These are phyloP conservation scores for Lasiosphaeria miniovina DNA, from an alignment of 495 filamentous ascomycete genomes.

Conservation along the genomic window DNA sequence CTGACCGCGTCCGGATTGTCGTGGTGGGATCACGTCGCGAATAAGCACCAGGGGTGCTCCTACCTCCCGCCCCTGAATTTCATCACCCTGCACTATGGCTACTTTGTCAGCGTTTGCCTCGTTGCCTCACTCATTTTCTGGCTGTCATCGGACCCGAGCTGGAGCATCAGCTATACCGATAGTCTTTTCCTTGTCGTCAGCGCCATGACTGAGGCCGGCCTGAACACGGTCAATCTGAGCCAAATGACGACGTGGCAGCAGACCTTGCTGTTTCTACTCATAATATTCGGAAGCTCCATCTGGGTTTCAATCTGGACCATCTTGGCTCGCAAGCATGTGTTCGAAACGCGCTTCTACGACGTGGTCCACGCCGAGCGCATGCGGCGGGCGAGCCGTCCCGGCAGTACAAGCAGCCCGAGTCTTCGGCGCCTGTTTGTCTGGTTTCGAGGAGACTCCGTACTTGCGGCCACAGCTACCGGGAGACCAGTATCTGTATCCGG, in stretches of 20 bases:
- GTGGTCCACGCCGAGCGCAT: slow-evolving; percentile 52
- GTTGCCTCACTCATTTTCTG: slow-evolving; percentile 70
- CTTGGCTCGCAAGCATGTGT: slow-evolving; percentile 63
- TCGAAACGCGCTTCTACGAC: slow-evolving; percentile 62
- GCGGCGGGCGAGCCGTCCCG: slow-evolving; percentile 16
- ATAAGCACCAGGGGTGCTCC: slow-evolving; percentile 17
- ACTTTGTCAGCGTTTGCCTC: slow-evolving; percentile 69
- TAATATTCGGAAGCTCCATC: slow-evolving; percentile 69
- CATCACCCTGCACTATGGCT: slow-evolving; percentile 68
- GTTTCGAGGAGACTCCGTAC: slow-evolving; percentile 1
- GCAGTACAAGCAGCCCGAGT: slow-evolving; percentile 10
- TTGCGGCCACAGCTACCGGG: no score
- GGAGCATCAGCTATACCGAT: slow-evolving; percentile 69
- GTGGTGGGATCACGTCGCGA: slow-evolving; percentile 15
- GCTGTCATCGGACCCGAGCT: slow-evolving; percentile 55
- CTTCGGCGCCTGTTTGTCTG: slow-evolving; percentile 16
- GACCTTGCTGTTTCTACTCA: slow-evolving; percentile 65
- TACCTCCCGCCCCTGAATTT: slow-evolving; percentile 65
- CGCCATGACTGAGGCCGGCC: slow-evolving; percentile 76
- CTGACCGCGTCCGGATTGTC: slow-evolving; percentile 11
- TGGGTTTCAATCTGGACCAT: slow-evolving; percentile 63
- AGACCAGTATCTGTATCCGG: background rate
- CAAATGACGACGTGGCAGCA: slow-evolving; percentile 79
- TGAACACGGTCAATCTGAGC: slow-evolving; percentile 48
- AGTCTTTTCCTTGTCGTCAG: slow-evolving; percentile 72